These are phyloP conservation scores for Boletus huronensis DNA, from an alignment of 768 basidiomycete genomes.

Conservation along the genomic window DNA sequence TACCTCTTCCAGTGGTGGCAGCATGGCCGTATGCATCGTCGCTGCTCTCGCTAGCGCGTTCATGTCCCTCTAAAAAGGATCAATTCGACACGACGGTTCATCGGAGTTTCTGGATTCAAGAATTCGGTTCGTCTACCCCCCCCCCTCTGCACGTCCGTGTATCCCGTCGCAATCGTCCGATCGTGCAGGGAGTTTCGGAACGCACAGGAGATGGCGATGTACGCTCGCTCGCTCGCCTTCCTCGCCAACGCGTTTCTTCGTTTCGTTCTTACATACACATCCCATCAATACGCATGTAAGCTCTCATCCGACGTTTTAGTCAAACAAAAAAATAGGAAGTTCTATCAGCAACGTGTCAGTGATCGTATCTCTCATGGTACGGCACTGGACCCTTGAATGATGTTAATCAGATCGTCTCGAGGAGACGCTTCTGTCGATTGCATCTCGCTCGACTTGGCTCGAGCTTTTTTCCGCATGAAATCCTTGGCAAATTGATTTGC, in stretches of 20 bases:
- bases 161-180: neutral
- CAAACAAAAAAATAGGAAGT: too few species aligned
- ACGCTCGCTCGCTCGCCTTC: neutral
- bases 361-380: too few species aligned
- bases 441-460: too few species aligned
- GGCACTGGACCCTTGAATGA: too few species aligned
- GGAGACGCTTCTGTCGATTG: too few species aligned
- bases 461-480: too few species aligned
- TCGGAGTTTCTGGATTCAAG: neutral
- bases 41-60: conserved; percentile 12
- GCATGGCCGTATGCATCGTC: neutral
- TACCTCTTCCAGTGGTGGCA: neutral
- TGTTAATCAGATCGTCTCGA: too few species aligned
- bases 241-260: neutral
- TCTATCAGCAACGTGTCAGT: too few species aligned
- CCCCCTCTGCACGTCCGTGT: neutral
- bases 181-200: neutral
- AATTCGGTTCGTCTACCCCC: neutral
- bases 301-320: neutral
- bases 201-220: neutral
- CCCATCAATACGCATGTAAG: neutral
- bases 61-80: conserved; percentile 9
- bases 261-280: neutral
- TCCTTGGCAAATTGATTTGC: too few species aligned
- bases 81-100: neutral